Evolutionary conservation across 371 early-diverging fungal species (phyloP), one percentile per base, ranked within the genome.

Genomic region (Zopfochytrium polystomum): DNA sequence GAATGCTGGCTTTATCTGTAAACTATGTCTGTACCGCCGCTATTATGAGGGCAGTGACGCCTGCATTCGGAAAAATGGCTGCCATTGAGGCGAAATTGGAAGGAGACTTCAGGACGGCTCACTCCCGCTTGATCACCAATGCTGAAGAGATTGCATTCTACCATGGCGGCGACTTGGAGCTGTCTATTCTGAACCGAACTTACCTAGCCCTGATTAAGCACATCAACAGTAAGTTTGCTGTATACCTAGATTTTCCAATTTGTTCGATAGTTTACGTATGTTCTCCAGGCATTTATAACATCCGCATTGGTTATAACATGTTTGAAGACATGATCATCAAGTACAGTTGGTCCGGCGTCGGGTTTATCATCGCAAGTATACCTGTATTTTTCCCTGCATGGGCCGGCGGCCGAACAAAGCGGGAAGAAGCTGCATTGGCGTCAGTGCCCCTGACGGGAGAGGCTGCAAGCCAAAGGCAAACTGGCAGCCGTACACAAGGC

Each of bases 341-440:
- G 67, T 92, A 91, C 79, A 88, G 89, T 63, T 96, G 97, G 96
- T 91, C 92, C 51, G 96, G 94, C 5, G 84, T 89, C 56, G 97
- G 97, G 35, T 80, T 96, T 35, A 74, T 92, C 3, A 83, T 93
- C 32, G 90, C 92, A 57, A 84, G 90, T 7, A 88, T 88, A 13
- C 97, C 97, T 0, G 96, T 95, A 23, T 96, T 96, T 73, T 87
- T 90, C 67, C 79, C 79, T 6, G 72, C 76, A 15, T 31, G 56
- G 44, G 76, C 79, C 30, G 74, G 75, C 13, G 48, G 48, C 26
- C 51, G 69, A 25, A 72, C 75, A 7, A 68, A 72, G 53, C 47
- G 65, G 23, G 66, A 66, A 30, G 73, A 67, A 32, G 67, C 67
- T n/a, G 26, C 43, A 7, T n/a, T n/a, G n/a, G n/a, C n/a, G n/a